Base-by-base conservation (phyloP, 768 basidiomycete genomes). In the Auricularia heimuer region DNA sequence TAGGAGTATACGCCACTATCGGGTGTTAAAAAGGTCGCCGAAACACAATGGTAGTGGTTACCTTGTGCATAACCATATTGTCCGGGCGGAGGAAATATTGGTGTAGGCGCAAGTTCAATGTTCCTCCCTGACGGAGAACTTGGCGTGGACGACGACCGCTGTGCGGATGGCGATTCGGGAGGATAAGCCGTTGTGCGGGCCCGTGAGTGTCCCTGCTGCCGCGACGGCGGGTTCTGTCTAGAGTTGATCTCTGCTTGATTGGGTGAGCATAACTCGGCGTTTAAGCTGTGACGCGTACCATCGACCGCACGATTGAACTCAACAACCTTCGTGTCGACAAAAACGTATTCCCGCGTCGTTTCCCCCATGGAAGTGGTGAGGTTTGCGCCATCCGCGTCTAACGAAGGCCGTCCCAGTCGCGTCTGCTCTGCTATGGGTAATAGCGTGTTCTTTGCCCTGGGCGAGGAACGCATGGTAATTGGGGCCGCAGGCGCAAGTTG, bases 231-330 rank as follows among this genome's bases (percentile, higher is more conserved):
- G 34, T 29, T 60, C 34, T 60, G 44, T 42, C 39, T 35, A 24
- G 34, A 12, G 62, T 56, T 45, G 61, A 62, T 16, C 14, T 42
- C 11, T 37, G 51, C 39, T 8, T 29, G 7, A 14, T 61, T 51
- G 21, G 12, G 47, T 18, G 24, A 60, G 34, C 56, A 60, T 7
- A 21, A 8, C 33, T 33, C 34, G 34, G 11, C 11, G 62, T 24
- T 37, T 61, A 34, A 33, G 12, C 8, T 42, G 39, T 42, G 39
- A 7, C 18, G 74, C 85, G 70, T 67, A 90, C 95, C 95, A 77
- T 98, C 96, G 1, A 96, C 89, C 2, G 93, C 84, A 16, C 86
- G 85, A 73, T 92, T 93, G 73, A 98, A 92, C 73, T 98, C 95
- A 2, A 98, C 90, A 1, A 91, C 91, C 62, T 88, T 82, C 63